Evolutionary conservation across 164 flowering plant species (phyloP), one percentile per base, ranked within the genome.

Genomic region (Litsea cubeba): DNA sequence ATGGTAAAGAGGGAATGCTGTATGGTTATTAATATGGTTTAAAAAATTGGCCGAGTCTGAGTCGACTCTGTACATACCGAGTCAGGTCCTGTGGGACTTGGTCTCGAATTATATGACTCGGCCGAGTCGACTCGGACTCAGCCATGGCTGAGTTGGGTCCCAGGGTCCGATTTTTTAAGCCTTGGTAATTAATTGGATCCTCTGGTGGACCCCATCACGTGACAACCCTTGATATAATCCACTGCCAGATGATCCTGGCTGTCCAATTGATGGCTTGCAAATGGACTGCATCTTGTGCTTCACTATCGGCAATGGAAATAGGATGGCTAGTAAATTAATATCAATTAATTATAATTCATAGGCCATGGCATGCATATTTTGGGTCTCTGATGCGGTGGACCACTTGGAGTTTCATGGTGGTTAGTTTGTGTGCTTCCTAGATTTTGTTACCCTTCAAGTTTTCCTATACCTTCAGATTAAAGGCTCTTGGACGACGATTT

Each of bases 401-500:
- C n/a, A 54, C 12, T 17, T 54, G n/a, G 17, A 54, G 2, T 3
- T 4, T 54, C 12, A 3, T 54, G 20, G 17, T 54, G 0, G 12
- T 12, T 17, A 51, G 58, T 51, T 12, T 51, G 60, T 15, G 14
- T 30, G 14, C 40, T 65, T 65, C 22, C 32, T 25, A 25, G n/a
- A 25, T 18, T 65, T 30, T 30, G 12, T 12, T 65, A 65, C 20
- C 15, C 14, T 65, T 30, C 30, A 11, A 7, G 10, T 57, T 64
- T 26, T 17, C 2, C 14, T 5, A 64, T 65, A 62, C 58, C 18
- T 66, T 60, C 82, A 94, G 98, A 83, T 74, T 95, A 75, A 83
- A 85, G 35, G 83, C 91, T 78, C 84, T 91, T 30, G 90, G 97
- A 28, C 79, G 87, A 57, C 95, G 94, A 24, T 91, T 88, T 82